These are phyloP conservation scores for Phytophthora chlamydospora DNA, from an alignment of 352 stramenopile species.

Conservation along the genomic window DNA sequence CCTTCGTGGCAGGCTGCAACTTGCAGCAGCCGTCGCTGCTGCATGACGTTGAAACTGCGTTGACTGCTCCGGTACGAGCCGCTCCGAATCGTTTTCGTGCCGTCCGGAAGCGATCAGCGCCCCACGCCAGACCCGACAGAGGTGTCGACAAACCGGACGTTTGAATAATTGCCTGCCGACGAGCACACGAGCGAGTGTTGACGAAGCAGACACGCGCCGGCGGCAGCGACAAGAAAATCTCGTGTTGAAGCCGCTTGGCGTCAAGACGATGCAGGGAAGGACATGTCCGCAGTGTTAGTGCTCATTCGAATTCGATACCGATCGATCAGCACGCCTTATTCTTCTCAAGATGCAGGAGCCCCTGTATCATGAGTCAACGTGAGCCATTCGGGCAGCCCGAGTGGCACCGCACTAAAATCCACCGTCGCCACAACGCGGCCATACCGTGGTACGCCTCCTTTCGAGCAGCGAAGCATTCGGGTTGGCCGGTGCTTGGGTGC, in stretches of 20 bases:
- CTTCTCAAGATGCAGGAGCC: neutral
- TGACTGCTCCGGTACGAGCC: constrained; percentile 16
- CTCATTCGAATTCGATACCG: constrained; percentile 24
- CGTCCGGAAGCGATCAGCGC: constrained; percentile 17
- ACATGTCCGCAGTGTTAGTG: constrained; percentile 14
- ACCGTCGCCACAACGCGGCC: neutral
- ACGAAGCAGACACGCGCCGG: constrained; percentile 16
- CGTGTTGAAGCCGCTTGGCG: constrained; percentile 9
- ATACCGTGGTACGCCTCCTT: neutral
- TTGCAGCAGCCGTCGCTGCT: neutral
- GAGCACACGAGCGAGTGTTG: constrained; percentile 9
- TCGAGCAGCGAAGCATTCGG: too few species aligned
- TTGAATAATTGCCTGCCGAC: constrained; percentile 12
- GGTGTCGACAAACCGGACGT: constrained; percentile 10
- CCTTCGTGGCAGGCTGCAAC: neutral
- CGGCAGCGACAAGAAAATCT: constrained; percentile 16
- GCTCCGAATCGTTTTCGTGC: constrained; percentile 12
- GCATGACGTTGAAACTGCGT: neutral
- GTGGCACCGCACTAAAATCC: constrained; percentile 5
- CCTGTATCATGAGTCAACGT: constrained; percentile 9
- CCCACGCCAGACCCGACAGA: constrained; percentile 10
- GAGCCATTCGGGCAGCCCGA: constrained; percentile 4
- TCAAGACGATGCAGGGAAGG: neutral
- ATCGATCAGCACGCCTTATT: neutral
- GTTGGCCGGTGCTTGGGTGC: too few species aligned